Conservation (phyloP, 83 land plant species). For the Diphasiastrum complanatum region DNA sequence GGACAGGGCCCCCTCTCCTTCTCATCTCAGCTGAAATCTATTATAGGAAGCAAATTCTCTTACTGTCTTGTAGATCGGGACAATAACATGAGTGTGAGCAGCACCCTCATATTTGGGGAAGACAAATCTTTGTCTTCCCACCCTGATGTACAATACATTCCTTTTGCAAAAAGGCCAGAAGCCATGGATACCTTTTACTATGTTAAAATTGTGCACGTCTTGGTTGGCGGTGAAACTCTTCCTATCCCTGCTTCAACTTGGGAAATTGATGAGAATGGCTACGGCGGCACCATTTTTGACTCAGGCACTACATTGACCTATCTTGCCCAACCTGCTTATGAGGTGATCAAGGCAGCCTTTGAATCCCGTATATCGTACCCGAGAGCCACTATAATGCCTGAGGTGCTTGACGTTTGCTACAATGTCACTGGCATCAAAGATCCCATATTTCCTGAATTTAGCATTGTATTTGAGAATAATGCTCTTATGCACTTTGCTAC, state of each 20-base stretch:
- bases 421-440: constrained; percentile 50
- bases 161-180: constrained; percentile 31
- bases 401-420: constrained; percentile 57
- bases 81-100: constrained; percentile 40
- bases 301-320: constrained; percentile 85
- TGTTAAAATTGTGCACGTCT: constrained; percentile 38
- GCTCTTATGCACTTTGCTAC: constrained; percentile 53
- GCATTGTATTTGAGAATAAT: constrained; percentile 46
- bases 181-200: constrained; percentile 70
- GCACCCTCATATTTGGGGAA: constrained; percentile 68
- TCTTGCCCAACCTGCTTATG: constrained; percentile 55
- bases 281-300: constrained; percentile 74
- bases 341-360: constrained; percentile 47
- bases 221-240: constrained; percentile 48
- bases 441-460: constrained; percentile 49
- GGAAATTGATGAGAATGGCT: constrained; percentile 33
- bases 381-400: constrained; percentile 22
- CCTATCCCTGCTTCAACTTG: constrained; percentile 43
- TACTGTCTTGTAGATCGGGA: constrained; percentile 75
- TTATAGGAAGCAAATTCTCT: constrained; percentile 60
- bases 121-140: constrained; percentile 31
- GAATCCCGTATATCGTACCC: constrained; percentile 27
- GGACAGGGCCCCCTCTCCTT: constrained; percentile 75
- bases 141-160: constrained; percentile 37
- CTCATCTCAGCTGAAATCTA: constrained; percentile 48